These are phyloP conservation scores for Hericium alpestre DNA, from an alignment of 768 basidiomycete species.

Conservation along the genomic window DNA sequence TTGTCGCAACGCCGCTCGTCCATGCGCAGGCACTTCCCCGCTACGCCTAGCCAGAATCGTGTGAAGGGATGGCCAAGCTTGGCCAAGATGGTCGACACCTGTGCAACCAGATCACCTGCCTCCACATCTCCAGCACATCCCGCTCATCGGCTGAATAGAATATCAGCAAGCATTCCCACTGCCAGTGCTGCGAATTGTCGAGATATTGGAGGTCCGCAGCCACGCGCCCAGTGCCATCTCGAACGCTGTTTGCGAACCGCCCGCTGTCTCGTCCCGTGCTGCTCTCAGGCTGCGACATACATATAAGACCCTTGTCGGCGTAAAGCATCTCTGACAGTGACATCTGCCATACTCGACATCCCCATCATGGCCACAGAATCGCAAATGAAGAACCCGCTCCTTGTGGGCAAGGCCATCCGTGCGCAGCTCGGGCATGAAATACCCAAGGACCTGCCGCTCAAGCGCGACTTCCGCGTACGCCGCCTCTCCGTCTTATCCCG, in stretches of 20 bases:
- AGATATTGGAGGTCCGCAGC: not conserved
- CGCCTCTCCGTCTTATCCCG: not conserved
- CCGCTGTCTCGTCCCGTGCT: not conserved
- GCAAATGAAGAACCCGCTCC: conserved; percentile 23
- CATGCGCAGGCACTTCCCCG: no score
- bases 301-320: no score
- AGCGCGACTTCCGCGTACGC: conserved; percentile 20
- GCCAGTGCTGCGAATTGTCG: not conserved
- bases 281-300: no score
- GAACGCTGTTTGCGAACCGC: not conserved
- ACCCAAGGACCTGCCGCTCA: conserved; percentile 24
- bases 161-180: not conserved
- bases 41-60: not conserved
- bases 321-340: no score
- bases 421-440: conserved; percentile 24
- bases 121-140: not conserved
- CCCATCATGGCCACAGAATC: conserved; percentile 19
- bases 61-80: not conserved
- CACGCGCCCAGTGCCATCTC: not conserved
- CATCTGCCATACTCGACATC: not conserved
- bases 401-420: conserved; percentile 24
- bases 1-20: no score
- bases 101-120: not conserved
- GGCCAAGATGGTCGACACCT: not conserved
- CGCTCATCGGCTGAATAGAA: not conserved